Percentiles rank a stretch among this genome's conserved stretches.
Conservation (phyloP, 2,329 filamentous ascomycete species). For the Microascus cirrosus region DNA sequence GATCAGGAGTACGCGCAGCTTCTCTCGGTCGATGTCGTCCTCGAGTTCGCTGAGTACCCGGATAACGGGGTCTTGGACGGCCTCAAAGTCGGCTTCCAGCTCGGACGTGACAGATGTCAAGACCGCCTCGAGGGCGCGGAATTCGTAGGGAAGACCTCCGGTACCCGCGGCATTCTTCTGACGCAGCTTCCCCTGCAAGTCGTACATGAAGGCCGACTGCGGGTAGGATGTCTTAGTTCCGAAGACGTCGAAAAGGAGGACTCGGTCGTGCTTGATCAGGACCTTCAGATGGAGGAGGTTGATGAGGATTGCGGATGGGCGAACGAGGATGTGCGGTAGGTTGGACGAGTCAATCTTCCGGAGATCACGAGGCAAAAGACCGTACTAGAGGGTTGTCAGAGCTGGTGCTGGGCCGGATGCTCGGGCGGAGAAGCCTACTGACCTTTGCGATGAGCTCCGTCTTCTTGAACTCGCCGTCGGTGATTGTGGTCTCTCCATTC, state of each 20-base stretch:
- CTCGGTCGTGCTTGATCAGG: conserved; percentile 86
- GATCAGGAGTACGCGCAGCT: conserved; percentile 80
- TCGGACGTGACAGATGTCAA: conserved; percentile 87
- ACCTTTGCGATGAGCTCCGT: conserved; percentile 93
- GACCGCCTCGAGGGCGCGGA: conserved; percentile 89
- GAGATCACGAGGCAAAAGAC: conserved; percentile 82
- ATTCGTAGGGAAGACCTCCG: conserved; percentile 79
- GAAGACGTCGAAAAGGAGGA: conserved; percentile 92
- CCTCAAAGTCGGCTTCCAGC: conserved; percentile 88
- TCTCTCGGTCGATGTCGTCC: conserved; percentile 92
- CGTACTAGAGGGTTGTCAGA: conserved; percentile 48
- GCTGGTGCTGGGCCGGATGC: not conserved
- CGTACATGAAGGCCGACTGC: conserved; percentile 96
- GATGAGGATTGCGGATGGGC: conserved; percentile 84
- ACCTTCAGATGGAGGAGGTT: conserved; percentile 95
- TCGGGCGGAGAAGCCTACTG: conserved; percentile 7
- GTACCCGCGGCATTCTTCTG: conserved; percentile 52
- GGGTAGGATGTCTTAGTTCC: conserved; percentile 90
- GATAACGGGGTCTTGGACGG: conserved; percentile 85
- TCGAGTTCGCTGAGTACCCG: conserved; percentile 81
- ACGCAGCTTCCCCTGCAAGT: conserved; percentile 82
- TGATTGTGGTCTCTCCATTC: conserved; percentile 79
- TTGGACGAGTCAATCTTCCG: conserved; percentile 97
- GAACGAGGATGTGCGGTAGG: conserved; percentile 87
- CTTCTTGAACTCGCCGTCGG: conserved; percentile 96